Evolutionary conservation across 805 yeast species (phyloP), one percentile per base, ranked within the genome.

Genomic region (Jamesozyma lodderae): DNA sequence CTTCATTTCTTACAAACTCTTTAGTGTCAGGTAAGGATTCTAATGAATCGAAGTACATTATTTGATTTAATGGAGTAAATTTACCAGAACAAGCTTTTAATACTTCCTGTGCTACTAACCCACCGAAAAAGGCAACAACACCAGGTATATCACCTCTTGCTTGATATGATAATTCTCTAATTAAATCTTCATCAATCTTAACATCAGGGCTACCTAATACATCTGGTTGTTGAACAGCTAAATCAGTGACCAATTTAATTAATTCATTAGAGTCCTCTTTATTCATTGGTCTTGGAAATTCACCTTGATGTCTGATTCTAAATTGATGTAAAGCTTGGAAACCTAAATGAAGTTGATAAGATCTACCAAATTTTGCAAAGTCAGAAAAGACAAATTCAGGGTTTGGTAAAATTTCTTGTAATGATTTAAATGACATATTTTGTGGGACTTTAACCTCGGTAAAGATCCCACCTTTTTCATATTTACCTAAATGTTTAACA

Each of bases 41-140:
- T 49, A 92, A 67, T 1, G 97, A 87, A 55, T 92, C 98, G 60
- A 84, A 92, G 63, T 90, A 90, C 60, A 92, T 64, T 71, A 79
- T 84, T 66, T 92, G 98, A 60, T 82, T 81, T 38, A 90, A 68
- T 7, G 98, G 98, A n/a, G 79, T 76, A 55, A 88, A 92, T 64
- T 92, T 92, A 36, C 96, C 95, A 9, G 96, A 84, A 51, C 88
- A 82, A 31, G 94, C 94, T 66, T 92, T 92, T 57, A 92, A 72
- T 16, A 85, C 96, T 64, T 92, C 98, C 63, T 92, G 98, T 3
- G 98, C 98, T 33, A 85, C 81, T 38, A 90, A 68, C 24, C 97
- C 97, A 60, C 98, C 98, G 53, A 78, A 75, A 44, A 88, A 81
- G 2, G 96, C 96, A 47, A 77, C 79, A 57, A 86, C 64, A 26